A percentile compares a stretch with the other conserved stretches of the same genome.
phyloP scores from a whole-genome alignment of 768 basidiomycete species.

The Leucosporidium yakuticum region DNA sequence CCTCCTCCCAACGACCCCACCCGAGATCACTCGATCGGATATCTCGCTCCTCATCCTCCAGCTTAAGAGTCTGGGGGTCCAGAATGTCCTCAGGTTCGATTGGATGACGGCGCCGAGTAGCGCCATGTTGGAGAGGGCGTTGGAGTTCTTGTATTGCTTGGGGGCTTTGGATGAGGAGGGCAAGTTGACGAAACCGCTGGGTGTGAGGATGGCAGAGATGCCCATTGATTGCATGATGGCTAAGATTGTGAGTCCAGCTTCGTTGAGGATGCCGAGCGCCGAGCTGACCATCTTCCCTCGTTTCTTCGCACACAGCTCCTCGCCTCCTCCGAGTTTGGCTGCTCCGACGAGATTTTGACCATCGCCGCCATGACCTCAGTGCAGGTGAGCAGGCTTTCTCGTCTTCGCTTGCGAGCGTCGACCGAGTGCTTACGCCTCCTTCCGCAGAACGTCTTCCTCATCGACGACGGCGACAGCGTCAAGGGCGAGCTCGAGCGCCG shows the following conservation, averaged over 20 bases:
- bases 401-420: not conserved
- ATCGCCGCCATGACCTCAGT: constrained; percentile 94
- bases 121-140: constrained; percentile 72
- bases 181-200: constrained; percentile 67
- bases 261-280: not conserved
- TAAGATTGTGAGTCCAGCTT: constrained; percentile 64
- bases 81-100: constrained; percentile 92
- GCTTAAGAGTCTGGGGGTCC: constrained; percentile 87
- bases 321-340: constrained; percentile 72
- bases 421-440: not conserved
- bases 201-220: constrained; percentile 84
- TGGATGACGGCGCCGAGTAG: constrained; percentile 86
- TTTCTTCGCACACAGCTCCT: constrained; percentile 57
- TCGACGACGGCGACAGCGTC: constrained; percentile 77
- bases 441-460: constrained; percentile 78
- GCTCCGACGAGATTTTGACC: constrained; percentile 90
- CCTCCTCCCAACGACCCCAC: constrained; percentile 65
- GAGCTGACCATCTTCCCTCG: constrained; percentile 4
- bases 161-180: constrained; percentile 75
- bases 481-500: constrained; percentile 84
- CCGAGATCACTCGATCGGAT: constrained; percentile 86
- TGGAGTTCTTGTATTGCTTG: constrained; percentile 72
- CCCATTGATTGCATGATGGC: constrained; percentile 89
- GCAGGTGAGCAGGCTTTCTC: constrained; percentile 52
- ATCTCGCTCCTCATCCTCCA: constrained; percentile 87